Percentiles rank a stretch among this genome's conserved stretches.
phyloP scores from a whole-genome alignment of 2,329 filamentous ascomycete species.

The Trichoderma endophyticum region DNA sequence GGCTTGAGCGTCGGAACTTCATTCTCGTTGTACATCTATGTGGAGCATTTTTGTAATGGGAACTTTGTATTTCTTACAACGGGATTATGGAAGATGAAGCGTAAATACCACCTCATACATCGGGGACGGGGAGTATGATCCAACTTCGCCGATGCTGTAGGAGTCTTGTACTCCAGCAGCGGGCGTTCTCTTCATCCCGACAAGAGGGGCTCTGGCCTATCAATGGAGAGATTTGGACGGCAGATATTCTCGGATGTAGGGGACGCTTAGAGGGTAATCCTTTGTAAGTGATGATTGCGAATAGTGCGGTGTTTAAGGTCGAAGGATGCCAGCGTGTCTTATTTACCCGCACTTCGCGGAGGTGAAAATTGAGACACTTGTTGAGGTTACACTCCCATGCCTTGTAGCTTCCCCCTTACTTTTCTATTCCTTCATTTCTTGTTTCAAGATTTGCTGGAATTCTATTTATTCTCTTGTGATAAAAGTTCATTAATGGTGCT shows the following conservation, averaged over 20 bases:
- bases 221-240: not conserved
- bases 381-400: not conserved
- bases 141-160: not conserved
- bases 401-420: not conserved
- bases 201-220: not conserved
- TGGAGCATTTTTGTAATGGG: not conserved
- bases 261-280: not conserved
- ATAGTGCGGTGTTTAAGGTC: not conserved
- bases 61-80: not conserved
- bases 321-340: not conserved
- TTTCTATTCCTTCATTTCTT: not conserved
- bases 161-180: not conserved
- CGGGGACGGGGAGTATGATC: not conserved
- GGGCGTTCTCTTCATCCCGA: not conserved
- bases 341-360: not conserved
- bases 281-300: not conserved
- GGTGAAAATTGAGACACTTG: not conserved
- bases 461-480: not conserved
- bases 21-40: not conserved
- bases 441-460: not conserved
- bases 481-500: not conserved
- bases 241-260: not conserved
- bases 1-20: not conserved
- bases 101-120: not conserved
- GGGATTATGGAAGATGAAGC: not conserved